Evolutionary conservation across 306 rosid genomes (phyloP), one percentile per base, ranked within the genome.

Genomic region (Cajanus cajan): DNA sequence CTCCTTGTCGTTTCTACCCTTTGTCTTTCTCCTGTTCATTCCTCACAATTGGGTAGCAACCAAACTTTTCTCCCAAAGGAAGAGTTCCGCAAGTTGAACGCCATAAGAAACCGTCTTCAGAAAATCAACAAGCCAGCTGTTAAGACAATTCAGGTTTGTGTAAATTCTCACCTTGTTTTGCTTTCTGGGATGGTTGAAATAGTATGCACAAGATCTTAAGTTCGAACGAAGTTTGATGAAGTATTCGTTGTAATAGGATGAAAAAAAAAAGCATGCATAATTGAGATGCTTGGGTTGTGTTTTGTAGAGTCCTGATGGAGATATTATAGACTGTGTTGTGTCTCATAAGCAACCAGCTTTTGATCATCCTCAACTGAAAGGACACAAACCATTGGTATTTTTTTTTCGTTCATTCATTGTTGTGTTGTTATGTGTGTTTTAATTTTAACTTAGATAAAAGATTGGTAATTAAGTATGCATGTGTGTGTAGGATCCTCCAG

Each of bases 221-320:
- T n/a, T n/a, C n/a, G n/a, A n/a, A n/a, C n/a, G n/a, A n/a, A n/a
- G n/a, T n/a, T n/a, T n/a, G n/a, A n/a, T n/a, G n/a, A n/a, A n/a
- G n/a, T n/a, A n/a, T n/a, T n/a, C n/a, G n/a, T n/a, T n/a, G n/a
- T n/a, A n/a, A n/a, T n/a, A n/a, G n/a, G n/a, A n/a, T n/a, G n/a
- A n/a, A n/a, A 1, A 28, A 28, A 28, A 28, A 28, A 3, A 1
- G 3, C 3, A 28, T 28, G 3, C 31, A 13, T 45, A 9, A 15
- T 39, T 55, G n/a, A 33, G 31, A 25, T 10, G 73, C 47, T 66
- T 74, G 5, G 68, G 40, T 10, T 68, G 8, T 40, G 13, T 15
- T 13, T 58, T 71, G 82, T 82, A 90, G 96, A 88, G 96, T 84
- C 90, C 96, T 47, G 98, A 91, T 28, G 98, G 98, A n/a, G 98